Percentiles rank a stretch among this genome's conserved stretches.
Conservation (phyloP, 106 monocot genomes). For the Posidonia australis region DNA sequence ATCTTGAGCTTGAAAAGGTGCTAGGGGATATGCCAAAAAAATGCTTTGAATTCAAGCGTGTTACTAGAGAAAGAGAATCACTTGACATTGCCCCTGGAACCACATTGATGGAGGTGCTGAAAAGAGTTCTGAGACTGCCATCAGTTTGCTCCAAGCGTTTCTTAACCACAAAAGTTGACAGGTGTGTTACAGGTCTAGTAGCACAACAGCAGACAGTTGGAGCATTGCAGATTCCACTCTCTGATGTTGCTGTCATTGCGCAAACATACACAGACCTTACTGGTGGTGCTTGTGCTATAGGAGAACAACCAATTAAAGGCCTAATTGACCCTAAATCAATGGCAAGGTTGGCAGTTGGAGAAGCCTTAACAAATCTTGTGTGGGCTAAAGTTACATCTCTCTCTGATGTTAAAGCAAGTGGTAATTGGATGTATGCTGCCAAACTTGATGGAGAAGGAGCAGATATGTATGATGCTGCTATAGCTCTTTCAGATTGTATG, state of each 20-base stretch:
- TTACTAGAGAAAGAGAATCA: conserved; percentile 18
- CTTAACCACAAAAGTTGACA: conserved; percentile 89
- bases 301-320: conserved; percentile 91
- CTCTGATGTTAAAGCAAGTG: conserved; percentile 87
- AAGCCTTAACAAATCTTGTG: conserved; percentile 92
- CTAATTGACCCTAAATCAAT: conserved; percentile 68
- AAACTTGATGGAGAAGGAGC: conserved; percentile 98
- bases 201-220: conserved; percentile 97
- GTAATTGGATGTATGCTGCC: conserved; percentile 99
- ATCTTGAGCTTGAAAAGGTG: conserved; percentile 92
- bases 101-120: conserved; percentile 52
- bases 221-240: conserved; percentile 76
- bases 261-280: conserved; percentile 59
- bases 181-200: conserved; percentile 89
- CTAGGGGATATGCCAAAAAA: conserved; percentile 98
- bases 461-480: conserved; percentile 94
- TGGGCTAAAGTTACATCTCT: conserved; percentile 94
- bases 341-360: conserved; percentile 87
- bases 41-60: conserved; percentile 53
- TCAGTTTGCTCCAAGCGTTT: conserved; percentile 93
- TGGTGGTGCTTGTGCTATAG: conserved; percentile 90
- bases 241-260: conserved; percentile 89
- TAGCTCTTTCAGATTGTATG: conserved; percentile 75
- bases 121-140: conserved; percentile 68
- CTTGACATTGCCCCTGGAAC: conserved; percentile 63